Evolutionary conservation across 495 filamentous ascomycete species (phyloP).

Genomic region (Lophiotrema nucula): DNA sequence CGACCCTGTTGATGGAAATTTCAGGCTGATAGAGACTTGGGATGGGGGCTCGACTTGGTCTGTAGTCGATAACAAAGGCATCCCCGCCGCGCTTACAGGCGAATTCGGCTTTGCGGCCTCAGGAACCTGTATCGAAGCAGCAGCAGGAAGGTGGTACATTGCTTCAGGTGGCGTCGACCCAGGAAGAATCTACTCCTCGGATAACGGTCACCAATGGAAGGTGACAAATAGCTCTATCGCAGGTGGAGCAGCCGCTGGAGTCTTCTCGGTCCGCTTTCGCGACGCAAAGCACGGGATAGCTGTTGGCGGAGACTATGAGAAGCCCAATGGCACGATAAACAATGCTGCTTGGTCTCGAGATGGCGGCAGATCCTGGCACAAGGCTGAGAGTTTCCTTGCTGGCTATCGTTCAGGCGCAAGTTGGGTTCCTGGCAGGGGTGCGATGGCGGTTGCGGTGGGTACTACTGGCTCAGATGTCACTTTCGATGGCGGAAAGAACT

Average conservation of each 20-base stretch:
- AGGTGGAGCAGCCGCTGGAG: conserved; percentile 14
- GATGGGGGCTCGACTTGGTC: conserved; percentile 10
- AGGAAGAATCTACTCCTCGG: conserved; percentile 11
- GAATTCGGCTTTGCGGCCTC: conserved; percentile 19
- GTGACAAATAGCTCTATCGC: conserved; percentile 10
- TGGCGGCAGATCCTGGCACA: conserved; percentile 7
- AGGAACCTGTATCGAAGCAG: conserved; percentile 19
- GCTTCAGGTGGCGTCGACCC: conserved; percentile 17
- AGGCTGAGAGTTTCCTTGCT: conserved; percentile 8
- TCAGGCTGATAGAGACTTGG: conserved; percentile 18
- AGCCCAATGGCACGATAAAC: conserved; percentile 4
- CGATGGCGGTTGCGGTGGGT: conserved; percentile 9
- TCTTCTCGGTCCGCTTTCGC: conserved; percentile 20
- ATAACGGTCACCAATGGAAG: conserved; percentile 8
- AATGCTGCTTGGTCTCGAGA: conserved; percentile 12
- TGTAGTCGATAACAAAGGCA: conserved; percentile 1
- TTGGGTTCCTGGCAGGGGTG: conserved; percentile 2
- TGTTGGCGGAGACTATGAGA: conserved; percentile 14
- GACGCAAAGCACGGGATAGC: conserved; percentile 17
- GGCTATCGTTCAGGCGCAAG: conserved; percentile 11
- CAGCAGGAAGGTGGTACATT: conserved; percentile 22
- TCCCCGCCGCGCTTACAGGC: conserved; percentile 11
- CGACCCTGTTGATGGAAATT: conserved; percentile 21
- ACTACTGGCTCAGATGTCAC: conserved; percentile 16
- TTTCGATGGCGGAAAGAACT: conserved; percentile 19